Percentiles rank a stretch among this genome's conserved stretches.
Conservation (phyloP, 768 basidiomycete genomes). For the Russula griseocarnosa region DNA sequence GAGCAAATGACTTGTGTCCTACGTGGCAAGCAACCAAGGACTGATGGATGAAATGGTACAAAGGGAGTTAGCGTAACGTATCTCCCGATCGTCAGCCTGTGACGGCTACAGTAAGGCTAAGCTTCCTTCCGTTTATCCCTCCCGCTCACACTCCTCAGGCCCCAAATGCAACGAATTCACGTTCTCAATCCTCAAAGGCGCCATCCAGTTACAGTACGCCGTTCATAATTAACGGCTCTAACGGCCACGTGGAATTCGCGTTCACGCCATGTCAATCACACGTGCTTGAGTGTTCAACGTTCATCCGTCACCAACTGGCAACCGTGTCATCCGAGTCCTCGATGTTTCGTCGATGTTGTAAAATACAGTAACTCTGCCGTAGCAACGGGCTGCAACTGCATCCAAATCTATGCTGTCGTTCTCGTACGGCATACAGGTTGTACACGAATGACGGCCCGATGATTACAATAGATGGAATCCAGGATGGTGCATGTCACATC, state of each 20-base stretch:
- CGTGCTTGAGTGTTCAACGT: slow-evolving; percentile 1
- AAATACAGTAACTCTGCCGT: background rate
- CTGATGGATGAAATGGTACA: slow-evolving; percentile 1
- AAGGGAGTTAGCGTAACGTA: background rate
- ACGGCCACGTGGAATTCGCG: slow-evolving; percentile 14
- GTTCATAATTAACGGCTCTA: background rate
- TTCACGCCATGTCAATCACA: slow-evolving; percentile 20
- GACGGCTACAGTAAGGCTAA: background rate
- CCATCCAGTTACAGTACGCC: background rate
- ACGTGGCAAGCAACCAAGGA: background rate
- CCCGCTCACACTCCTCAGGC: background rate
- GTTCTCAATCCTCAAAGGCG: background rate
- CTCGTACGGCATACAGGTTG: no score
- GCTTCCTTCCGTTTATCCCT: background rate
- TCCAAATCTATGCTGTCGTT: background rate
- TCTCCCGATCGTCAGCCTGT: background rate
- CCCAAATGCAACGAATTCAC: background rate
- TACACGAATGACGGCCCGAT: background rate
- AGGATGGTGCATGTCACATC: slow-evolving; percentile 9
- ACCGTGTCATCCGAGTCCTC: background rate
- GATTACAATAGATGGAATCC: background rate
- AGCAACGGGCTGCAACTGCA: background rate
- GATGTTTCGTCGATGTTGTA: background rate
- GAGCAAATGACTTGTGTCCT: background rate
- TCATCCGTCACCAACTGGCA: background rate